Percentiles rank a stretch among this genome's conserved stretches.
phyloP scores from a whole-genome alignment of 306 rosid genomes.

The Carpinus viminea region DNA sequence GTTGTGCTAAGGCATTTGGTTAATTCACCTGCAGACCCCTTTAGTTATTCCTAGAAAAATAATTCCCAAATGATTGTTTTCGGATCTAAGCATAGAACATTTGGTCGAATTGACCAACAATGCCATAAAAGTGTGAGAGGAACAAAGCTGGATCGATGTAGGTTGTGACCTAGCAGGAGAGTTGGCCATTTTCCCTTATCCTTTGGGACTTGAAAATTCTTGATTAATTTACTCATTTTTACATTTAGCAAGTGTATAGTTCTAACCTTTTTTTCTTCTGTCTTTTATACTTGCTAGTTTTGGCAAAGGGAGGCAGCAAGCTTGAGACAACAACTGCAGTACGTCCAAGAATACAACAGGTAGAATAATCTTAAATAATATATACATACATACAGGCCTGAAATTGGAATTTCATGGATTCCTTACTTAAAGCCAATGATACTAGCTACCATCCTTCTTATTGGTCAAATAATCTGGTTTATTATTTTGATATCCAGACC shows the following conservation, averaged over 20 bases:
- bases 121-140: too few relatives aligned
- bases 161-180: too few relatives aligned
- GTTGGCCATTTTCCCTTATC: too few relatives aligned
- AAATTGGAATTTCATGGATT: neutral
- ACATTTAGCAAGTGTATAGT: neutral
- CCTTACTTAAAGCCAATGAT: neutral
- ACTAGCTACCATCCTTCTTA: neutral
- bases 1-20: too few relatives aligned
- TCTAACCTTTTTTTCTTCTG: conserved; percentile 8
- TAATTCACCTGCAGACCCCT: too few relatives aligned
- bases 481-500: neutral
- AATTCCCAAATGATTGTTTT: too few relatives aligned
- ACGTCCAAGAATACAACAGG: conserved; percentile 83
- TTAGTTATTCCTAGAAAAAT: too few relatives aligned
- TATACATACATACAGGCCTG: neutral
- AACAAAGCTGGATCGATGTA: too few relatives aligned
- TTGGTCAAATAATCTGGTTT: neutral
- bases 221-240: too few relatives aligned
- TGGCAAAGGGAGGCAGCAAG: conserved; percentile 77
- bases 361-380: conserved; percentile 18
- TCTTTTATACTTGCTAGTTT: conserved; percentile 47
- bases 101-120: too few relatives aligned
- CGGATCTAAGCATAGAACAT: too few relatives aligned
- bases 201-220: too few relatives aligned
- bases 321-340: conserved; percentile 69